Percentiles rank a stretch among this genome's conserved stretches.
These are phyloP conservation scores for Verbascum thapsus DNA, from an alignment of 257 asterid species.

Conservation along the genomic window DNA sequence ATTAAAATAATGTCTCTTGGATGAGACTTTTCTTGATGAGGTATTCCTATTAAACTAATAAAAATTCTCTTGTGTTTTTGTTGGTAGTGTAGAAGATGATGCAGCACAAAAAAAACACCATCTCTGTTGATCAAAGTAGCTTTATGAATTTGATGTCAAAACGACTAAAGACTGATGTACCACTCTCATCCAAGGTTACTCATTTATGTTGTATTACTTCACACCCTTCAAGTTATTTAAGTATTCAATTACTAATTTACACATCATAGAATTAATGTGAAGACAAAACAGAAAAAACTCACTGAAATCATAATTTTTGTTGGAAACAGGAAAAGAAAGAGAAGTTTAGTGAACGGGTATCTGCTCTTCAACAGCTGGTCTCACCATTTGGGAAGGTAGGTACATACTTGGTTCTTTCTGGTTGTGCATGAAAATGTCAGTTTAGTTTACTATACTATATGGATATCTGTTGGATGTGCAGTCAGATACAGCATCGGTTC, in stretches of 20 bases:
- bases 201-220: too few species aligned
- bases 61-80: neutral
- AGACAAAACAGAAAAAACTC: too few species aligned
- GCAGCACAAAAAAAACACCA: conserved; percentile 72
- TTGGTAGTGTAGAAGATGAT: conserved; percentile 54
- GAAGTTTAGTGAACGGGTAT: conserved; percentile 73
- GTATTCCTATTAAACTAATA: conserved; percentile 9
- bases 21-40: too few species aligned
- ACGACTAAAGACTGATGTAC: conserved; percentile 57
- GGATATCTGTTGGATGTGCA: too few species aligned
- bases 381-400: conserved; percentile 93
- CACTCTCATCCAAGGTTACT: conserved; percentile 73
- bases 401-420: too few species aligned
- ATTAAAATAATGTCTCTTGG: conserved; percentile 21
- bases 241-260: too few species aligned
- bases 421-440: too few species aligned
- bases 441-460: too few species aligned
- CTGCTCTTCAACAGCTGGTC: conserved; percentile 91
- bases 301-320: too few species aligned
- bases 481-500: conserved; percentile 97
- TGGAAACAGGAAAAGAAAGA: conserved; percentile 95
- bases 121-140: conserved; percentile 60
- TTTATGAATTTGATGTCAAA: conserved; percentile 62
- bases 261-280: too few species aligned
- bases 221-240: too few species aligned